phyloP scores from a whole-genome alignment of 2,329 filamentous ascomycete species.

The Pseudocercospora eumusae region DNA sequence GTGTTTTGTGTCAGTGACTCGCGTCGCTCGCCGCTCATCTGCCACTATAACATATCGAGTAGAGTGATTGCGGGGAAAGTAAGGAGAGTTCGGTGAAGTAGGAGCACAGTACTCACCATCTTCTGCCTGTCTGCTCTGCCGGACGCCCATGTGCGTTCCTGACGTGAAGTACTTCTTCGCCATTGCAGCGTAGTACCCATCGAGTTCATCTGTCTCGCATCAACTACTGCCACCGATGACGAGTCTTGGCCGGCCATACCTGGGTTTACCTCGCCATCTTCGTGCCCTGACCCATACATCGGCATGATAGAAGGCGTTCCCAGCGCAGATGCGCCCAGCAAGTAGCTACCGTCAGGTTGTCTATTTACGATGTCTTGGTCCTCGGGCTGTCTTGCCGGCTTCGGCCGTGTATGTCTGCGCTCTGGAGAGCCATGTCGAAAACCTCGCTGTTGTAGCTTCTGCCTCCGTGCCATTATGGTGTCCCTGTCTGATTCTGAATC shows the following conservation, averaged over 20 bases:
- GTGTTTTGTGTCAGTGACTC: constrained; percentile 5
- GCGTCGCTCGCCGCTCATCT: not conserved
- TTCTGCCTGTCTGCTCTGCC: constrained; percentile 29
- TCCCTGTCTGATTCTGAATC: constrained; percentile 34
- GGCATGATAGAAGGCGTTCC: constrained; percentile 11
- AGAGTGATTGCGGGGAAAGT: not conserved
- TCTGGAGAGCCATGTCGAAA: constrained; percentile 28
- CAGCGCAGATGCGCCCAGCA: constrained; percentile 26
- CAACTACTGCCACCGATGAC: constrained; percentile 2
- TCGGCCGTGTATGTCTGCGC: constrained; percentile 16
- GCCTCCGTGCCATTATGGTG: constrained; percentile 14
- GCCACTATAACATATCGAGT: not conserved
- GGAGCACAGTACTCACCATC: constrained; percentile 28
- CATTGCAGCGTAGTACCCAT: constrained; percentile 29
- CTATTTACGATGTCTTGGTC: constrained; percentile 35
- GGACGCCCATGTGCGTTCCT: constrained; percentile 29
- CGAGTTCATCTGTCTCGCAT: constrained; percentile 19
- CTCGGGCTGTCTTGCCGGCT: constrained; percentile 22
- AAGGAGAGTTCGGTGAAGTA: not conserved
- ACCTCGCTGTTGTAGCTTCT: constrained; percentile 20
- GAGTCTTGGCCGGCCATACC: constrained; percentile 11
- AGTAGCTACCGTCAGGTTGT: constrained; percentile 32
- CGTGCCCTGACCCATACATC: constrained; percentile 18
- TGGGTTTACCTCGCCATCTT: constrained; percentile 16
- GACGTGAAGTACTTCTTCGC: constrained; percentile 35